Evolutionary conservation across 2,329 filamentous ascomycete species (phyloP).

Genomic region (Alternaria sp.): DNA sequence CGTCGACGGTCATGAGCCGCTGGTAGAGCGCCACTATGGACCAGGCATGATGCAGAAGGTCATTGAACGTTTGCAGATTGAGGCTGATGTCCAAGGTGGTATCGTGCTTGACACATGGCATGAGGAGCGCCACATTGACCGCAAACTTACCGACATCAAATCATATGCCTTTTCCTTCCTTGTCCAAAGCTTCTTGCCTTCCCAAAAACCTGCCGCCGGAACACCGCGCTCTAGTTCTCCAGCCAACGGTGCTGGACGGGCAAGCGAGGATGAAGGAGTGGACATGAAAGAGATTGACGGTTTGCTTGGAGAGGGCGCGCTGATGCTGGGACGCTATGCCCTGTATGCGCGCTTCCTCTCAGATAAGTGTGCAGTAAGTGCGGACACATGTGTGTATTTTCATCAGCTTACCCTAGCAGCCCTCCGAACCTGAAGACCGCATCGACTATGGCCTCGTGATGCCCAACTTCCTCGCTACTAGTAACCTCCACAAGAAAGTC

Average conservation of each 20-base stretch:
- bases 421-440: constrained; percentile 56
- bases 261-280: constrained; percentile 87
- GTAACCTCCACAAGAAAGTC: constrained; percentile 81
- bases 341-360: constrained; percentile 89
- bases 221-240: constrained; percentile 79
- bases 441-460: constrained; percentile 65
- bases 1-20: constrained; percentile 84
- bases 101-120: constrained; percentile 96
- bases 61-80: constrained; percentile 88
- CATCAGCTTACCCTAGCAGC: constrained; percentile 28
- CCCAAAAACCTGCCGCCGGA: constrained; percentile 66
- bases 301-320: constrained; percentile 81
- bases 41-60: constrained; percentile 91
- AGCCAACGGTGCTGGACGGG: constrained; percentile 62
- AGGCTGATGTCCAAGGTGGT: constrained; percentile 94
- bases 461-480: constrained; percentile 77
- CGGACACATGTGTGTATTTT: constrained; percentile 1
- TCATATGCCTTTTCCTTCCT: constrained; percentile 98
- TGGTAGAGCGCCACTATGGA: constrained; percentile 95
- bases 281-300: constrained; percentile 97
- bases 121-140: constrained; percentile 83
- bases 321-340: constrained; percentile 94
- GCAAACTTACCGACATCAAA: constrained; percentile 91
- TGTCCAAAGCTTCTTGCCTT: constrained; percentile 87
- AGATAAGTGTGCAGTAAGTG: constrained; percentile 78